Evolutionary conservation across 2,329 filamentous ascomycete genomes (phyloP), one percentile per base, ranked within the genome.

Genomic region (Fusarium incarnatum): DNA sequence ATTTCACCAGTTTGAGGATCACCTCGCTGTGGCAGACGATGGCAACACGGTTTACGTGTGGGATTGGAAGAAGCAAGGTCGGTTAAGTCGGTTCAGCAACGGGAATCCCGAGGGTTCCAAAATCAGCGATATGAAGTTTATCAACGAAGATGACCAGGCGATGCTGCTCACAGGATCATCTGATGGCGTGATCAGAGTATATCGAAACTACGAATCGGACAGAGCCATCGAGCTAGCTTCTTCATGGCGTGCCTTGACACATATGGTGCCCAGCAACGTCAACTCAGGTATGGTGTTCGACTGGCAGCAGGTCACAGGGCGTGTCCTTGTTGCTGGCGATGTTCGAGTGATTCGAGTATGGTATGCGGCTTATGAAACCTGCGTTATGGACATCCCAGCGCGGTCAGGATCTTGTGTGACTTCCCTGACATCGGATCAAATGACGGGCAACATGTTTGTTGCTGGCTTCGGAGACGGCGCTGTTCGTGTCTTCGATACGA

Each of bases 291-390:
- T 99, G 81, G 95, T 98, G 27, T 97, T 98, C 78, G 95, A 99
- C 79, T 99, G 96, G 96, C 95, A 98, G 79, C 96, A 99, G 81
- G 94, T 97, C n/a, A 93, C 94, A 73, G 96, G 96, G 10, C 93
- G 94, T 65, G 91, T 97, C 10, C 86, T 99, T n/a, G 96, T 98
- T 32, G 96, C 96, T 13, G 96, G 96, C 46, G 96, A 99, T 78
- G 94, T 98, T 56, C 93, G 96, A 61, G 93, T 98, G 34, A 98
- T 99, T 73, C 89, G 94, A 37, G 93, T 98, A 34, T 99, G 96
- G 96, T 96, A 97, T 77, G 95, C 95, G 18, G 94, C 93, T 10
- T 92, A 93, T 45, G 96, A 99, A 84, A 91, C 96, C 40, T 98
- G 95, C 81, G 89, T 94, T 56, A 92, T 91, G 84, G 96, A 99